Evolutionary conservation across 2,329 filamentous ascomycete genomes (phyloP).

Genomic region (Fusarium torreyae): DNA sequence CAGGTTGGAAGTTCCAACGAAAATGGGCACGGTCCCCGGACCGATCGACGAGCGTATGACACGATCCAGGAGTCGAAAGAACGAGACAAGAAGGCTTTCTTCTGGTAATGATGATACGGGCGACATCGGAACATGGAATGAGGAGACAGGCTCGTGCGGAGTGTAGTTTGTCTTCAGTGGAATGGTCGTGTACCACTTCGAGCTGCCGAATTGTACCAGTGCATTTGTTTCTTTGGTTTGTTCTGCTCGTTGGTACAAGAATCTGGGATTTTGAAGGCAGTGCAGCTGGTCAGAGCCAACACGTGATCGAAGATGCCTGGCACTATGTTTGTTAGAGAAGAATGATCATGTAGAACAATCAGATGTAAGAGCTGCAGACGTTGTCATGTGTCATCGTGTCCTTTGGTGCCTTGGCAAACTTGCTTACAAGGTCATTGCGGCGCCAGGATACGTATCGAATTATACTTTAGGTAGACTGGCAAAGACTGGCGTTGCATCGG

Average conservation of each 20-base stretch:
- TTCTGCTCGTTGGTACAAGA: not conserved
- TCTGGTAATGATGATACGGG: conserved; percentile 37
- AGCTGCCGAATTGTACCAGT: not conserved
- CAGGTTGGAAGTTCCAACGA: conserved; percentile 50
- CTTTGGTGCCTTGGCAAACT: not conserved
- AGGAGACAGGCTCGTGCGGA: not conserved
- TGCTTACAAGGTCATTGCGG: not conserved
- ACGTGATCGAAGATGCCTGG: too few species aligned
- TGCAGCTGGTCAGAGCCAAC: not conserved
- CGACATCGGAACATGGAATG: not conserved
- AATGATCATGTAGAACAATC: not conserved
- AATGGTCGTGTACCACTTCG: not conserved
- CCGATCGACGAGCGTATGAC: conserved; percentile 19
- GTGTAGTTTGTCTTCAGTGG: not conserved
- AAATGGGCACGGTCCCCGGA: conserved; percentile 39
- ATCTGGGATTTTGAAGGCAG: not conserved
- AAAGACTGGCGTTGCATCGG: too few species aligned
- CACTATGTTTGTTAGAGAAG: not conserved
- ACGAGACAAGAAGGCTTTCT: conserved; percentile 18
- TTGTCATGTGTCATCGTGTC: not conserved
- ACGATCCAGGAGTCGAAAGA: conserved; percentile 14
- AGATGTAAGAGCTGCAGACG: not conserved
- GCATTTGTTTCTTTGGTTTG: not conserved
- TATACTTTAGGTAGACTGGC: not conserved
- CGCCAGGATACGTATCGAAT: not conserved